Evolutionary conservation across 1,284 basidiomycete species (phyloP).

Genomic region (Vanrija humicola): DNA sequence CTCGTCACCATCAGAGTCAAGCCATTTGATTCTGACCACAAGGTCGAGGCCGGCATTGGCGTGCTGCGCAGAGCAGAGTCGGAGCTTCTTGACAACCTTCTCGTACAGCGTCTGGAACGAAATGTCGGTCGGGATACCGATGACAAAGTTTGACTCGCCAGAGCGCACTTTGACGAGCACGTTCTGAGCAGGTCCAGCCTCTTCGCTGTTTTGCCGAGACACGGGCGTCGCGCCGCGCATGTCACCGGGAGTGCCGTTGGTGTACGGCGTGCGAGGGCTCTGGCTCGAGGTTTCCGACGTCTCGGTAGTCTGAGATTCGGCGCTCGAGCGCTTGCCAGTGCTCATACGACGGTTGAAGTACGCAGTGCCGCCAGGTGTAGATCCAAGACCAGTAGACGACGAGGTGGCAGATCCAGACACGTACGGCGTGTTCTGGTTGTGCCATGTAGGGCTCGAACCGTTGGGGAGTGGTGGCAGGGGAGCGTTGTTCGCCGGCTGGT

Average conservation of each 20-base stretch:
- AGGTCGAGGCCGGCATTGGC: slow-evolving; percentile 72
- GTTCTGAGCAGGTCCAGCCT: slow-evolving; percentile 36
- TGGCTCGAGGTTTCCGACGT: slow-evolving; percentile 46
- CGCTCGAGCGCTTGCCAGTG: slow-evolving; percentile 36
- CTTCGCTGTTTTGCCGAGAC: slow-evolving; percentile 31
- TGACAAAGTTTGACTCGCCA: slow-evolving; percentile 63
- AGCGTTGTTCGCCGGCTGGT: slow-evolving; percentile 36
- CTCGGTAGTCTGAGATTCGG: slow-evolving; percentile 44
- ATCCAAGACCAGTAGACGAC: slow-evolving; percentile 27
- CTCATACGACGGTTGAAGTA: slow-evolving; percentile 36
- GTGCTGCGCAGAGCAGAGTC: slow-evolving; percentile 72
- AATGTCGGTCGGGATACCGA: slow-evolving; percentile 74
- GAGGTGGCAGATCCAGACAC: slow-evolving; percentile 20
- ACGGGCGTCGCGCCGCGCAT: slow-evolving; percentile 26
- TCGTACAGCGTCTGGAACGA: slow-evolving; percentile 78
- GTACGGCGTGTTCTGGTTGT: slow-evolving; percentile 12
- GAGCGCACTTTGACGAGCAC: slow-evolving; percentile 67
- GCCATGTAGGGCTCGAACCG: slow-evolving; percentile 3
- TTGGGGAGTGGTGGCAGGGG: slow-evolving; percentile 20
- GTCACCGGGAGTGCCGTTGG: slow-evolving; percentile 55
- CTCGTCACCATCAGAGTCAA: slow-evolving; percentile 44
- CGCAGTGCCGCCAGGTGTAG: slow-evolving; percentile 30
- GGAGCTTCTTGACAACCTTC: slow-evolving; percentile 86
- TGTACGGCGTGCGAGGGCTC: slow-evolving; percentile 52
- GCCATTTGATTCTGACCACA: slow-evolving; percentile 40